Evolutionary conservation across 768 basidiomycete genomes (phyloP).

Genomic region (Xerocomellus chrysenteron): DNA sequence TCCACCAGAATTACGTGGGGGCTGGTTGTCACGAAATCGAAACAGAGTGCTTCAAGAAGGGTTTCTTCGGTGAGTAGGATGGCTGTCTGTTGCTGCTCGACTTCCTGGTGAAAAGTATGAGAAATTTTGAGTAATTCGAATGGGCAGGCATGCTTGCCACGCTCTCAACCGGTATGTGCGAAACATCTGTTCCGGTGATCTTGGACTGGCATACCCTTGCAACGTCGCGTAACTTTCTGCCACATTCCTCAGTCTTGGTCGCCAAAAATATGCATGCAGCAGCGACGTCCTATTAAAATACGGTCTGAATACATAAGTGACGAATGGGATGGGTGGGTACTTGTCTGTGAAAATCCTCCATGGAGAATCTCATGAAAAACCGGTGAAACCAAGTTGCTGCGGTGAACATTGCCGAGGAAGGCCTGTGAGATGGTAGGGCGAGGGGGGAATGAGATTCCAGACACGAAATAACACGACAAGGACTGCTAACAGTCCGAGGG

Average conservation of each 20-base stretch:
- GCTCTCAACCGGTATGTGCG: constrained; percentile 59
- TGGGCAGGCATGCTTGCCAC: constrained; percentile 45
- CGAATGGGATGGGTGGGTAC: constrained; percentile 19
- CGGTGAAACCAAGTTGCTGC: constrained; percentile 91
- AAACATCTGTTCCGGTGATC: constrained; percentile 52
- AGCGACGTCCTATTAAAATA: constrained; percentile 63
- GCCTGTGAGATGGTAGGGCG: constrained; percentile 42
- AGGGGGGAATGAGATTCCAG: constrained; percentile 13
- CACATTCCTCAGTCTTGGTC: constrained; percentile 91
- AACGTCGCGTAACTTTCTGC: constrained; percentile 82
- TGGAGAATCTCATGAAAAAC: constrained; percentile 84
- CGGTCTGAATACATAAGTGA: constrained; percentile 11
- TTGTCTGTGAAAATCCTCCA: constrained; percentile 84
- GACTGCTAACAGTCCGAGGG: constrained; percentile 66
- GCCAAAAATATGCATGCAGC: constrained; percentile 86
- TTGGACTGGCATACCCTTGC: constrained; percentile 75
- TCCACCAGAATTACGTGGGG: constrained; percentile 77
- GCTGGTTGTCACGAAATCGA: constrained; percentile 77
- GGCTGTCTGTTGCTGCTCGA: constrained; percentile 64
- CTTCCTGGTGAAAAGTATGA: constrained; percentile 51
- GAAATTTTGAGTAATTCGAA: background rate
- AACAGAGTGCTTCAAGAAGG: constrained; percentile 79
- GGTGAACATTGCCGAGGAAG: constrained; percentile 79
- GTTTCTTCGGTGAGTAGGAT: constrained; percentile 78
- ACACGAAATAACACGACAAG: constrained; percentile 5